These are phyloP conservation scores for Sonneratia caseolaris DNA, from an alignment of 345 rosid species.

Conservation along the genomic window DNA sequence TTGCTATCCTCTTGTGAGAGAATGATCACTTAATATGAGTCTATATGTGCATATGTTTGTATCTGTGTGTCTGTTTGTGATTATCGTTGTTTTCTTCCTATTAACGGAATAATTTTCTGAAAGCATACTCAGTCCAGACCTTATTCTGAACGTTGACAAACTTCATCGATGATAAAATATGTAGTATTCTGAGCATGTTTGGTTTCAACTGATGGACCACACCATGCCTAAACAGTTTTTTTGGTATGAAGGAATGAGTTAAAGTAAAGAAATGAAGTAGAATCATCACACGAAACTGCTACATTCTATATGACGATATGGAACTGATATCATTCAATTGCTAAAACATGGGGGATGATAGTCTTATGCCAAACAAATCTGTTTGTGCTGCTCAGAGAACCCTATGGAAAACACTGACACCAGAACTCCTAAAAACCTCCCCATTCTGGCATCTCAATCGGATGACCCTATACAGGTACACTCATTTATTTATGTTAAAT, in stretches of 20 bases:
- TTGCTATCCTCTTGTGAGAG: not conserved
- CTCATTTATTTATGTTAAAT: not conserved
- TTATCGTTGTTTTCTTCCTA: not conserved
- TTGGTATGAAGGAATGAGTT: not conserved
- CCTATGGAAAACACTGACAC: not conserved
- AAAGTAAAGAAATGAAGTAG: not conserved
- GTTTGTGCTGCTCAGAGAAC: constrained; percentile 1
- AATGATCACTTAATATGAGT: not conserved
- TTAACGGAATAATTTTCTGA: not conserved
- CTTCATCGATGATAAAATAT: not conserved
- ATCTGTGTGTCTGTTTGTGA: not conserved
- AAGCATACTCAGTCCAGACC: not conserved
- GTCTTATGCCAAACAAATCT: not conserved
- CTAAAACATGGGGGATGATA: not conserved
- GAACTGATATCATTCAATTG: not conserved
- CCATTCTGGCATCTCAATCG: not conserved
- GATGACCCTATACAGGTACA: constrained; percentile 7
- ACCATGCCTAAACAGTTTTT: not conserved
- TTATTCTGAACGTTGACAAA: not conserved
- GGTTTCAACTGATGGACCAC: not conserved
- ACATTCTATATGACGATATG: not conserved
- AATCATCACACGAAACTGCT: not conserved
- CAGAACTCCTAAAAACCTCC: not conserved
- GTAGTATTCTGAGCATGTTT: not conserved
- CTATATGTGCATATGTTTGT: not conserved